Evolutionary conservation across 805 yeast genomes (phyloP), one percentile per base, ranked within the genome.

Genomic region (Cyberlindnera galapagoensis): DNA sequence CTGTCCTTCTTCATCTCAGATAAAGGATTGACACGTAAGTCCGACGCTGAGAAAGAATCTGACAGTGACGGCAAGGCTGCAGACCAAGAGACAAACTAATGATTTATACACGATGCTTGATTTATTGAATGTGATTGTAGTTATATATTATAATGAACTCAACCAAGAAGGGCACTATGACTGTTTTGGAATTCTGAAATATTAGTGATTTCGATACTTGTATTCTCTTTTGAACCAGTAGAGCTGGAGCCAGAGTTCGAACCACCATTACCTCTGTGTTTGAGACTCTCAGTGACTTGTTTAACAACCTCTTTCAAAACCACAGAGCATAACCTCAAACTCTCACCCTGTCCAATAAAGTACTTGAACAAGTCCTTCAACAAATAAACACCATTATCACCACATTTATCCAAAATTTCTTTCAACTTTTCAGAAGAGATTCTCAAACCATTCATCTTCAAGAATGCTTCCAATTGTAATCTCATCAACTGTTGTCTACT

Each of bases 381-480:
- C 11, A 74, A 35, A 2, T 31, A 34, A 1, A 59, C 40, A 5
- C 67, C 59, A 4, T 60, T 63, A 1, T 68, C 65, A 0, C 62
- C 51, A 6, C 71, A 44, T 6, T 43, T 43, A 2, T 59, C 54
- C 1, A 71, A 52, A 4, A 73, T 62, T 9, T 52, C 56, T 6
- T 47, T 44, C 16, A 74, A 39, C 18, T 56, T 60, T 1, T 61
- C 63, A 7, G 56, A 49, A 6, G 67, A 56, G 7, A 74, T 69
- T 3, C 67, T 60, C 15, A 74, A 46, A 0, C 76, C 76, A 32
- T 69, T 65, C 40, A 66, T 57, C 18, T 61, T 63, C 26, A 74
- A 47, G 33, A 70, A 68, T 5, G 60, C 52, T 32, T 63, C 68
- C 8, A 72, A 25, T 31, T 68, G 72, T 17, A 66, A 44, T 14